phyloP scores from a whole-genome alignment of 2,329 filamentous ascomycete genomes.

The Aspergillus sp. region DNA sequence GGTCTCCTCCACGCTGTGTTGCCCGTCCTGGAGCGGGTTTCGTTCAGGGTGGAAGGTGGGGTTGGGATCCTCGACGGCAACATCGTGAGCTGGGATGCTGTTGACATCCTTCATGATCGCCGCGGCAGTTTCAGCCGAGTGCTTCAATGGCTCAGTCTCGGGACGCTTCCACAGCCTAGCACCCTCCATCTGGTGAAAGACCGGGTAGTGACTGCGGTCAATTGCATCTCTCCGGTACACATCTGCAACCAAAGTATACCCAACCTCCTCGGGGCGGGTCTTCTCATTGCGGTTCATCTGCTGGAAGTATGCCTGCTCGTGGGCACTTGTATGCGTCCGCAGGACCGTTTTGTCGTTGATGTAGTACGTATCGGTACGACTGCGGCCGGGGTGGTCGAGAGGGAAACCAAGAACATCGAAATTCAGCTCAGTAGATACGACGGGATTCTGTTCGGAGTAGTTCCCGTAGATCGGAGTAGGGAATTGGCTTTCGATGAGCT shows the following conservation, averaged over 20 bases:
- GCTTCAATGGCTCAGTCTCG: constrained; percentile 22
- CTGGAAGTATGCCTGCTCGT: constrained; percentile 79
- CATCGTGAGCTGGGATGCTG: constrained; percentile 65
- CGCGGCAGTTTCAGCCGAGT: constrained; percentile 45
- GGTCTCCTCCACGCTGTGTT: constrained; percentile 71
- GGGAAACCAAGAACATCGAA: constrained; percentile 97
- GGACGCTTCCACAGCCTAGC: constrained; percentile 80
- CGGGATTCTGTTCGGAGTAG: constrained; percentile 74
- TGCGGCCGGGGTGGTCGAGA: constrained; percentile 78
- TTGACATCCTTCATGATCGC: constrained; percentile 67
- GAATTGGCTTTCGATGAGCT: constrained; percentile 89
- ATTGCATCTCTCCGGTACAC: constrained; percentile 95
- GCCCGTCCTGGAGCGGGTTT: constrained; percentile 73
- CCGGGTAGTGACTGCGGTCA: constrained; percentile 89
- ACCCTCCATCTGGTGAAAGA: constrained; percentile 99
- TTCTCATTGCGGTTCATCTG: constrained; percentile 48
- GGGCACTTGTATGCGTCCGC: constrained; percentile 89
- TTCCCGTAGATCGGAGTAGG: constrained; percentile 66
- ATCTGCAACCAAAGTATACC: constrained; percentile 88
- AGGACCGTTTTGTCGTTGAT: constrained; percentile 78
- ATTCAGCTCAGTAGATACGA: constrained; percentile 81
- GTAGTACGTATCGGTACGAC: constrained; percentile 91
- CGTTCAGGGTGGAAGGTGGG: constrained; percentile 70
- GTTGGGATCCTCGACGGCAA: constrained; percentile 79
- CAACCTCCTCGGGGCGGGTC: constrained; percentile 45